phyloP scores from a whole-genome alignment of 441 rosid genomes.

The Viola pubescens region DNA sequence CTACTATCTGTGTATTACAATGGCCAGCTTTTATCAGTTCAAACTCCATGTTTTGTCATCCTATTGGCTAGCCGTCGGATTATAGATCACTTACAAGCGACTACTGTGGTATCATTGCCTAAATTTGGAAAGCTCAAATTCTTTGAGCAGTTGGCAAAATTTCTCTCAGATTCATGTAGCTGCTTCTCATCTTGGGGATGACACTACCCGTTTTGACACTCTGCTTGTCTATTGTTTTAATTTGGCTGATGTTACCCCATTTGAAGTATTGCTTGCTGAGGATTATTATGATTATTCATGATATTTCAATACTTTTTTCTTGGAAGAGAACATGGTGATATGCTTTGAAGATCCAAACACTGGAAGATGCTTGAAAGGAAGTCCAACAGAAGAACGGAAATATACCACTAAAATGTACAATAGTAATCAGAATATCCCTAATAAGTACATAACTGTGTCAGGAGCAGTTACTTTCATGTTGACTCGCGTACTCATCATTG shows the following conservation, averaged over 20 bases:
- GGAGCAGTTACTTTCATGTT: neutral
- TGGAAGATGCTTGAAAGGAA: constrained; percentile 69
- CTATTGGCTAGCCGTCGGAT: neutral
- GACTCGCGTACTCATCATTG: constrained; percentile 1
- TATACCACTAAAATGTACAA: constrained; percentile 61
- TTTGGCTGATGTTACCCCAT: constrained; percentile 9
- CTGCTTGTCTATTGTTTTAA: neutral
- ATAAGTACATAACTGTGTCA: neutral
- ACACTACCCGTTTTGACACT: neutral
- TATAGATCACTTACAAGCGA: too few relatives aligned
- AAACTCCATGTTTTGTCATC: neutral
- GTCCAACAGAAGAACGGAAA: constrained; percentile 51
- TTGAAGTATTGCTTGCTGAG: constrained; percentile 13
- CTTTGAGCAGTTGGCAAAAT: too few relatives aligned
- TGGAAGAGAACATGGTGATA: constrained; percentile 88
- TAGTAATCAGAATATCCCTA: neutral
- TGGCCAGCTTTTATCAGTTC: neutral
- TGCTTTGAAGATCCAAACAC: constrained; percentile 81
- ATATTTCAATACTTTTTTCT: constrained; percentile 13
- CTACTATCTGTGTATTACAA: too few relatives aligned
- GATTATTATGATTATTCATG: constrained; percentile 11
- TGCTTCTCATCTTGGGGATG: neutral
- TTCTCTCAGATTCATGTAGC: neutral
- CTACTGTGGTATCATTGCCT: too few relatives aligned
- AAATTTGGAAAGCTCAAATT: too few relatives aligned